Evolutionary conservation across 2,329 filamentous ascomycete species (phyloP).

Genomic region (Fusarium oxysporum): DNA sequence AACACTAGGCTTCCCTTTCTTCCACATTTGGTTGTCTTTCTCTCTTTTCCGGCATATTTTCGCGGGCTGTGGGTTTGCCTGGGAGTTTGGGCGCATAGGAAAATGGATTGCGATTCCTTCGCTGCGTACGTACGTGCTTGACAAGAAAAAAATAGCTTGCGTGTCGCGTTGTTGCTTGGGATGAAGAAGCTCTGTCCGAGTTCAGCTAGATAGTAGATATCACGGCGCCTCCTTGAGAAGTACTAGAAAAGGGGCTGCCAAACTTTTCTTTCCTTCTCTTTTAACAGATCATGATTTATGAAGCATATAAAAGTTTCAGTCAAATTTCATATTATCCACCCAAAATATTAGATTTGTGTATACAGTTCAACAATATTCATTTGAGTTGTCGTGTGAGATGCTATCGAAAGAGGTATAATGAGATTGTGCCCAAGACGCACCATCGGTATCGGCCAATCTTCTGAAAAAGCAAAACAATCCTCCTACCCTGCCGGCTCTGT

Average conservation of each 20-base stretch:
- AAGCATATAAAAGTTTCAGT: conserved; percentile 32
- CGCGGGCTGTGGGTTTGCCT: conserved; percentile 43
- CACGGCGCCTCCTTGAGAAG: conserved; percentile 24
- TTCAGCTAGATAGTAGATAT: conserved; percentile 41
- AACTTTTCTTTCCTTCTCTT: conserved; percentile 24
- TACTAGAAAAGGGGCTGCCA: conserved; percentile 23
- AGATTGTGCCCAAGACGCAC: conserved; percentile 41
- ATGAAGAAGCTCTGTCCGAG: conserved; percentile 32
- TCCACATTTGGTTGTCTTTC: conserved; percentile 37
- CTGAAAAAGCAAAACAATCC: conserved; percentile 28
- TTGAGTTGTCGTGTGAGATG: conserved; percentile 33
- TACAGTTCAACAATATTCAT: conserved; percentile 22
- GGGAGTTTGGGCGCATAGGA: conserved; percentile 49
- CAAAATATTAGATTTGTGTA: conserved; percentile 1
- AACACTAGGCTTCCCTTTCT: conserved; percentile 13
- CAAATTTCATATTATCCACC: conserved; percentile 9
- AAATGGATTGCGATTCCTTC: conserved; percentile 38
- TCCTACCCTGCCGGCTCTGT: conserved; percentile 17
- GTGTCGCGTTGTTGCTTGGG: conserved; percentile 34
- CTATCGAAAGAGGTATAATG: conserved; percentile 48
- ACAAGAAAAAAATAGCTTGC: conserved; percentile 16
- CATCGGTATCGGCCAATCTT: conserved; percentile 20
- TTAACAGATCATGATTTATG: conserved; percentile 44
- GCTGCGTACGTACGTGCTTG: conserved; percentile 26
- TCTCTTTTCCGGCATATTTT: conserved; percentile 41